phyloP scores from a whole-genome alignment of 345 rosid genomes.

The Ailanthus altissimus region DNA sequence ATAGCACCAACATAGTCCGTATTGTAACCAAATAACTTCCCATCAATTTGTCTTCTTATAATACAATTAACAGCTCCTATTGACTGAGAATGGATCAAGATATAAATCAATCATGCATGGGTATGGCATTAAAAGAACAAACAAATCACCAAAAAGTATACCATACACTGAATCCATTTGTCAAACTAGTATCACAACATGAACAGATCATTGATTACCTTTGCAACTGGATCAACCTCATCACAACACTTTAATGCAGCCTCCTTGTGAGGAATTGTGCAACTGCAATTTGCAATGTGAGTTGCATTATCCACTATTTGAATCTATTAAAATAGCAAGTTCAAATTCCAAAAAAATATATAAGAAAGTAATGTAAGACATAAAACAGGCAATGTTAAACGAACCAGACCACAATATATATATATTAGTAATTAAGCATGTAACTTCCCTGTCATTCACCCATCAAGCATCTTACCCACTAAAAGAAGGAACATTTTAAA shows the following conservation, averaged over 20 bases:
- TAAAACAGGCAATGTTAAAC: neutral
- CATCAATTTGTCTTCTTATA: constrained; percentile 69
- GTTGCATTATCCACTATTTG: constrained; percentile 14
- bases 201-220: constrained; percentile 44
- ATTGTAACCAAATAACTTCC: constrained; percentile 79
- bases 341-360: neutral
- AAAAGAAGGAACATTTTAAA: neutral
- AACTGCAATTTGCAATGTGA: constrained; percentile 48
- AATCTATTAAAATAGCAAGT: neutral
- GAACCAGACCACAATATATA: neutral
- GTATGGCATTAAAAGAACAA: neutral
- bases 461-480: neutral
- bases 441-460: neutral
- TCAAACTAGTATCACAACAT: neutral
- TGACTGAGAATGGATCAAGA: constrained; percentile 52
- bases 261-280: constrained; percentile 94
- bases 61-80: constrained; percentile 97
- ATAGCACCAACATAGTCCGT: constrained; percentile 93
- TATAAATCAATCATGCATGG: constrained; percentile 22
- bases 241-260: constrained; percentile 79
- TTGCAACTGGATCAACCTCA: constrained; percentile 87
- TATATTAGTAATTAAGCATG: neutral
- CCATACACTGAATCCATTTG: constrained; percentile 7
- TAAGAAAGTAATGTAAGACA: constrained; percentile 7
- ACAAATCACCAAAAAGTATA: neutral